These are phyloP conservation scores for Rhizopus arrhizus DNA, from an alignment of 371 early-diverging fungal species.

Conservation along the genomic window DNA sequence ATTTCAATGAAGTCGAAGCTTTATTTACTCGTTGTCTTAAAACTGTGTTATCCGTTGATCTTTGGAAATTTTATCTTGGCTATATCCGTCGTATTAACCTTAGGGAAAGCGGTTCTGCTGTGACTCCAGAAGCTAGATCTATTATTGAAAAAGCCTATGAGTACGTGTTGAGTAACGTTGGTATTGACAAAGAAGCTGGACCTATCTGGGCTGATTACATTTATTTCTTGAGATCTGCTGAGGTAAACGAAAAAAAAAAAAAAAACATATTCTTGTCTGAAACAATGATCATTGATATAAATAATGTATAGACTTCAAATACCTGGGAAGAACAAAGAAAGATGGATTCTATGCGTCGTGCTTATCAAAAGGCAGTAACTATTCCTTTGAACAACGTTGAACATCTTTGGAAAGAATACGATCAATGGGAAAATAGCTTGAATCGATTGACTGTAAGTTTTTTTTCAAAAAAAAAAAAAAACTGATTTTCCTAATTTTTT, in stretches of 20 bases:
- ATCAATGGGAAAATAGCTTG: conserved; percentile 87
- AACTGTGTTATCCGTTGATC: conserved; percentile 79
- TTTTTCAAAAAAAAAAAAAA: neutral
- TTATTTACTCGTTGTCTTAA: conserved; percentile 85
- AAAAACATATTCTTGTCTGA: neutral
- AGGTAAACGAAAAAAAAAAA: conserved; percentile 57
- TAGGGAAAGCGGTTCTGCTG: conserved; percentile 49
- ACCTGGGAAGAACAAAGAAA: conserved; percentile 90
- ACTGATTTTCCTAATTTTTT: neutral
- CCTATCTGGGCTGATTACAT: conserved; percentile 91
- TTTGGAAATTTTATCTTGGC: conserved; percentile 87
- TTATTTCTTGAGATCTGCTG: conserved; percentile 74
- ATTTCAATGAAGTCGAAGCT: conserved; percentile 77
- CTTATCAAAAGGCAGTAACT: conserved; percentile 83
- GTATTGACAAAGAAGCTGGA: conserved; percentile 89
- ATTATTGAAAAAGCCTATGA: conserved; percentile 86
- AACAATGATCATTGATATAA: too few species aligned
- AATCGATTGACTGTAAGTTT: conserved; percentile 76
- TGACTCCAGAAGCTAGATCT: conserved; percentile 68
- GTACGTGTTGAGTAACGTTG: conserved; percentile 84
- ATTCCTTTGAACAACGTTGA: conserved; percentile 88
- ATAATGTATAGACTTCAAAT: conserved; percentile 56
- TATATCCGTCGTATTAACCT: conserved; percentile 83
- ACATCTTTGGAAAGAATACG: conserved; percentile 94
- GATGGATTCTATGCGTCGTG: conserved; percentile 83